Conservation (phyloP, 192 early-diverging fungal species). For the Coemansia sp. region DNA sequence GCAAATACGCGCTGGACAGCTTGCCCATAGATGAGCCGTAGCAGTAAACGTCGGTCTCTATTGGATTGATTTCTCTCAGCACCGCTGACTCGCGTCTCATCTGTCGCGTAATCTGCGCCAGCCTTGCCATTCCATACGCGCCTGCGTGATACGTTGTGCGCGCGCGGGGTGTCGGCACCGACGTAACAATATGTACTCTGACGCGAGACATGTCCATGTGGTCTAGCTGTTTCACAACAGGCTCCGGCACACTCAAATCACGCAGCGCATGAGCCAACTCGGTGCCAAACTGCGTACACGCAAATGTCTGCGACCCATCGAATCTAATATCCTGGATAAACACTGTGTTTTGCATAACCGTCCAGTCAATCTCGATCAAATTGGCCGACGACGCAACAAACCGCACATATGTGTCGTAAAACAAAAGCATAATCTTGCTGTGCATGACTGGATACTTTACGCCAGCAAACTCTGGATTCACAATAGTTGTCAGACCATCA, state of each 20-base stretch:
- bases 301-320: background rate
- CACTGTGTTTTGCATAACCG: constrained; percentile 60
- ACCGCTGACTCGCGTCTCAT: background rate
- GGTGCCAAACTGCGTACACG: constrained; percentile 49
- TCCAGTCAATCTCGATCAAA: constrained; percentile 58
- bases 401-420: constrained; percentile 55
- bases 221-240: constrained; percentile 42
- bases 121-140: constrained; percentile 54
- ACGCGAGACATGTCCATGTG: constrained; percentile 55
- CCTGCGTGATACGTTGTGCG: constrained; percentile 22
- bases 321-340: constrained; percentile 66
- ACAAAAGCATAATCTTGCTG: constrained; percentile 66
- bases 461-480: constrained; percentile 55
- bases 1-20: constrained; percentile 8
- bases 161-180: constrained; percentile 50
- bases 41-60: constrained; percentile 23
- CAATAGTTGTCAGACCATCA: constrained; percentile 20
- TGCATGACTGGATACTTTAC: constrained; percentile 59
- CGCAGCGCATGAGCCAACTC: constrained; percentile 48
- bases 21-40: constrained; percentile 45
- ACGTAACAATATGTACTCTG: constrained; percentile 58
- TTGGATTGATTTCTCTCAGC: background rate
- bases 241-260: constrained; percentile 55
- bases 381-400: constrained; percentile 66
- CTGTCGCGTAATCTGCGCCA: constrained; percentile 38